phyloP scores from a whole-genome alignment of 305 asterid genomes.

The Striga hermonthica region DNA sequence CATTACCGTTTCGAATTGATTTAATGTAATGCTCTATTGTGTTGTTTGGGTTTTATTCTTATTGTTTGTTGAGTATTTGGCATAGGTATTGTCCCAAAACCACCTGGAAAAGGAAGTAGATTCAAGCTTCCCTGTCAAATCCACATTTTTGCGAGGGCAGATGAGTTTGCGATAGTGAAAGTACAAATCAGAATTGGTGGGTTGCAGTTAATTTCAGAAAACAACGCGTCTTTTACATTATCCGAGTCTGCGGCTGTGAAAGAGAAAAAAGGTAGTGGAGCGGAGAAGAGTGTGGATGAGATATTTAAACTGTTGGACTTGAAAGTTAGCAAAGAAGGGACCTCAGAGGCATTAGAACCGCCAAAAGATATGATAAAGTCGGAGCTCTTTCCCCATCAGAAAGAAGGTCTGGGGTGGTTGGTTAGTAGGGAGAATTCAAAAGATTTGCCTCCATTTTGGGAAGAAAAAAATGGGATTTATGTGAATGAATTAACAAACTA shows the following conservation, averaged over 20 bases:
- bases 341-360: slow-evolving; percentile 62
- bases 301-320: slow-evolving; percentile 69
- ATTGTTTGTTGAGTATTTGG: slow-evolving; percentile 23
- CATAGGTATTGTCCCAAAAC: slow-evolving; percentile 82
- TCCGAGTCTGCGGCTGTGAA: slow-evolving; percentile 65
- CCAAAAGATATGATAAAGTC: slow-evolving; percentile 62
- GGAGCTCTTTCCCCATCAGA: slow-evolving; percentile 75
- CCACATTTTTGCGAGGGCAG: slow-evolving; percentile 70
- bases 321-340: slow-evolving; percentile 50
- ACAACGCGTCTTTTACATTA: slow-evolving; percentile 45
- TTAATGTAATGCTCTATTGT: neutral
- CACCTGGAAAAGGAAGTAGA: slow-evolving; percentile 41
- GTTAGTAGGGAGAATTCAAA: slow-evolving; percentile 68
- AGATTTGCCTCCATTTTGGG: slow-evolving; percentile 92
- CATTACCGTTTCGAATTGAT: too few relatives aligned
- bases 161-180: slow-evolving; percentile 55
- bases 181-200: slow-evolving; percentile 48
- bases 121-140: slow-evolving; percentile 72
- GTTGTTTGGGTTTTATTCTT: slow-evolving; percentile 11
- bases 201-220: slow-evolving; percentile 55
- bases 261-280: slow-evolving; percentile 40
- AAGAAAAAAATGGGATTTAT: slow-evolving; percentile 52
- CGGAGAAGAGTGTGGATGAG: slow-evolving; percentile 71
- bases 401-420: slow-evolving; percentile 86
- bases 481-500: slow-evolving; percentile 70